Evolutionary conservation across 371 early-diverging fungal genomes (phyloP), one percentile per base, ranked within the genome.

Genomic region (Umbelopsis sp.): DNA sequence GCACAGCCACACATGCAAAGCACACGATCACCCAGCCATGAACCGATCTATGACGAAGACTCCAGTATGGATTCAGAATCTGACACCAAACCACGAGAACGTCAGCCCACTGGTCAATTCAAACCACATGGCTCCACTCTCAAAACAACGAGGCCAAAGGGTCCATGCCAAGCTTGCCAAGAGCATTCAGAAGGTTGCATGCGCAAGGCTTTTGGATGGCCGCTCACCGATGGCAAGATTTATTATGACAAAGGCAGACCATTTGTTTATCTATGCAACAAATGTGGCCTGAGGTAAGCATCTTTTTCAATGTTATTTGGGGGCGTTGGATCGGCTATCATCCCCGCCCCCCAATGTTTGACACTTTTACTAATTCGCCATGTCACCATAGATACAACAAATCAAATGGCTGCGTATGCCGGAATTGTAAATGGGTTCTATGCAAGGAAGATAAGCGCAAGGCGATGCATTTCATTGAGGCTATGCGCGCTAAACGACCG

Each of bases 171-270:
- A 72, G 83, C 83, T 11, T 83, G 83, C 57, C 78, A 74, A 51
- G 80, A 80, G 63, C 69, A 75, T 20, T 77, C 80, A 10, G 83
- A 83, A 66, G 79, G 78, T 11, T 83, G 83, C 67, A 83, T 83
- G 80, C 76, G 83, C n/a, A 83, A 83, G 48, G 83, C 80, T 18
- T 83, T 79, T 57, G 68, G 80, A 69, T 83, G 83, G 83, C 83
- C 83, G n/a, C 80, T 83, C 63, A 70, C 79, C 62, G 72, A 75
- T 11, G 74, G 70, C 63, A 65, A 71, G 0, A 50, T 72, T 3
- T 78, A 75, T 53, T 75, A 79, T 70, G 80, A 79, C 51, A 80
- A 83, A 62, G 83, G 83, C 16, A 71, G 73, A 38, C 76, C 80
- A 0, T 83, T 76, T 77, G 81, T 80, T 62, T 79, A 80, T 69